These are phyloP conservation scores for Fomitopsis betulina DNA, from an alignment of 1,284 basidiomycete species.

Conservation along the genomic window DNA sequence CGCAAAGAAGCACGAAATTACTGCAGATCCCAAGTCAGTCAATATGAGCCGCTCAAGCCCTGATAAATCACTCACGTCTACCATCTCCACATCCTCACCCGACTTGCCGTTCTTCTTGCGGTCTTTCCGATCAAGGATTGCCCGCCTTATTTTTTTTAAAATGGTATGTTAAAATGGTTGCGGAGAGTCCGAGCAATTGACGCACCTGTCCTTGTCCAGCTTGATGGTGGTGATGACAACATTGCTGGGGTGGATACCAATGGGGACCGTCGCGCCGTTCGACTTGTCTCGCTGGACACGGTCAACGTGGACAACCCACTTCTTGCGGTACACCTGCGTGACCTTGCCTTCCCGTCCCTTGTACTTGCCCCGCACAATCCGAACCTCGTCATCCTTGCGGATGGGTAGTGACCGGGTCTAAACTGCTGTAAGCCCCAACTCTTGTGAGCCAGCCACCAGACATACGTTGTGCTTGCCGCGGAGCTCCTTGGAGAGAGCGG, in stretches of 20 bases:
- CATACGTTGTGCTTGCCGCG: slow-evolving; percentile 89
- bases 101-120: slow-evolving; percentile 53
- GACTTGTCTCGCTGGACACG: slow-evolving; percentile 98
- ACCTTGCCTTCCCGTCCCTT: slow-evolving; percentile 99
- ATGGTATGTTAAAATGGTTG: neutral
- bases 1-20: slow-evolving; percentile 27
- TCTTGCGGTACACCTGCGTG: slow-evolving; percentile 98
- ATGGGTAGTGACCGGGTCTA: slow-evolving; percentile 91
- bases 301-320: slow-evolving; percentile 99
- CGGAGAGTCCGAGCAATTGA: neutral
- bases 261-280: slow-evolving; percentile 91
- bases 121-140: slow-evolving; percentile 80
- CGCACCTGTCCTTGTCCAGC: slow-evolving; percentile 81
- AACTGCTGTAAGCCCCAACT: neutral
- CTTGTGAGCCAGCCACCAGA: slow-evolving; percentile 14
- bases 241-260: slow-evolving; percentile 97
- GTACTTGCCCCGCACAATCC: slow-evolving; percentile 95
- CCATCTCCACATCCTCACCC: slow-evolving; percentile 67
- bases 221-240: slow-evolving; percentile 93
- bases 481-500: slow-evolving; percentile 93
- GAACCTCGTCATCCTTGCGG: slow-evolving; percentile 98
- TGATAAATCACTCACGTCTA: slow-evolving; percentile 51
- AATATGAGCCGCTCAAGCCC: slow-evolving; percentile 1
- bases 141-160: slow-evolving; percentile 44
- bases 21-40: slow-evolving; percentile 16